phyloP scores from a whole-genome alignment of 2,329 filamentous ascomycete species.

The Penicillium oxalicum region DNA sequence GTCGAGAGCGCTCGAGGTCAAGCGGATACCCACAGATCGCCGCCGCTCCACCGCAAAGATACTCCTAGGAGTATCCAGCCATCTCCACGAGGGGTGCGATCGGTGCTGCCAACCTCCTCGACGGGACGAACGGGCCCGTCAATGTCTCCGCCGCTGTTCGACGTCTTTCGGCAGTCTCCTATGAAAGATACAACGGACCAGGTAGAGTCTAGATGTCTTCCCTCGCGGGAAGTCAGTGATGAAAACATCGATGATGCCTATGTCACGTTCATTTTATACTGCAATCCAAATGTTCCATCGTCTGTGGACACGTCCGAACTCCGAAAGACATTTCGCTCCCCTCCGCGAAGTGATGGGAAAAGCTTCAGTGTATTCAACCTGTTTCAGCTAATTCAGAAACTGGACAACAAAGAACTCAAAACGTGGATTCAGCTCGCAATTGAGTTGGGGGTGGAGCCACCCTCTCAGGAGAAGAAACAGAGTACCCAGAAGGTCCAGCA shows the following conservation, averaged over 20 bases:
- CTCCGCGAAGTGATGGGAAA: constrained; percentile 83
- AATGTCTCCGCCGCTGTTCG: constrained; percentile 37
- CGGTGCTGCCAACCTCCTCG: constrained; percentile 23
- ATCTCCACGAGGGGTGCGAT: constrained; percentile 31
- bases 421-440: constrained; percentile 87
- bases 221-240: constrained; percentile 61
- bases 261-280: constrained; percentile 78
- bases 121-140: constrained; percentile 31
- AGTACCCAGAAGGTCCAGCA: constrained; percentile 92
- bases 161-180: constrained; percentile 25
- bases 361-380: constrained; percentile 72
- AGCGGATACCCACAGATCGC: constrained; percentile 29
- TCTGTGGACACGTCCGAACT: constrained; percentile 65
- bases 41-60: constrained; percentile 33
- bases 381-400: constrained; percentile 70
- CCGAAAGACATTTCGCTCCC: constrained; percentile 68
- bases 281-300: constrained; percentile 74
- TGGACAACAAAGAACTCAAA: constrained; percentile 78
- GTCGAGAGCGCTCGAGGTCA: constrained; percentile 31
- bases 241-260: constrained; percentile 75
- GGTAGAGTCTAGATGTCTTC: constrained; percentile 50
- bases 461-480: constrained; percentile 73
- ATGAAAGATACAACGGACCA: constrained; percentile 33
- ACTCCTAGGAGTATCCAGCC: constrained; percentile 36
- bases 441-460: constrained; percentile 80